Conservation (phyloP, 345 rosid genomes). For the Bruguiera sexangula region DNA sequence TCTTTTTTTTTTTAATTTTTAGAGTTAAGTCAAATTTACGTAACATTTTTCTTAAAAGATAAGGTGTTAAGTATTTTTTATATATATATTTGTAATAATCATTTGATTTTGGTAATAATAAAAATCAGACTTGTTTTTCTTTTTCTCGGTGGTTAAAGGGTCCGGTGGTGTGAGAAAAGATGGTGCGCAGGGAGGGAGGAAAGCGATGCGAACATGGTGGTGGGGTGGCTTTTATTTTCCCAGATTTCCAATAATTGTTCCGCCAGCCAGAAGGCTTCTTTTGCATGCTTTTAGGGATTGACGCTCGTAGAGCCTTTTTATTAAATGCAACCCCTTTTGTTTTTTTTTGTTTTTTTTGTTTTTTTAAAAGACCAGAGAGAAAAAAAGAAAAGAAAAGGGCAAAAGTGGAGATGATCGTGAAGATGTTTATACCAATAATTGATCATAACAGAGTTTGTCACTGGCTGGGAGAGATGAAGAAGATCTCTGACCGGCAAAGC, state of each 20-base stretch:
- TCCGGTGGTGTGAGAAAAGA: conserved; percentile 33
- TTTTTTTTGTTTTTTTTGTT: no score
- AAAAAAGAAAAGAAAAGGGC: background rate
- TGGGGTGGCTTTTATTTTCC: conserved; percentile 39
- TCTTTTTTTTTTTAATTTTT: no score
- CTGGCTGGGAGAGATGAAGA: no score
- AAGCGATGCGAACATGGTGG: conserved; percentile 45
- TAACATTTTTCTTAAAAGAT: no score
- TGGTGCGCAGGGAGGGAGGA: conserved; percentile 29
- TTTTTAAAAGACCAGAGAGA: no score
- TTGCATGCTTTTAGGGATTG: conserved; percentile 21
- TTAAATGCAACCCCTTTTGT: conserved; percentile 2
- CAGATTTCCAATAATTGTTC: conserved; percentile 24
- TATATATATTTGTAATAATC: no score
- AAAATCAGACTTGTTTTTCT: conserved; percentile 11
- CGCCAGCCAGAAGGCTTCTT: conserved; percentile 19
- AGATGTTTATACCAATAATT: no score
- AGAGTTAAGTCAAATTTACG: no score
- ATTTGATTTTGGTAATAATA: no score
- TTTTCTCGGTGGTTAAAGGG: conserved; percentile 59
- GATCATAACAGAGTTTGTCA: no score
- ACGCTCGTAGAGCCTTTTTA: conserved; percentile 19
- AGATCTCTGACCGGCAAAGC: no score
- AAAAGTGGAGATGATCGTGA: background rate
- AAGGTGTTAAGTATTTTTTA: no score